Evolutionary conservation across 2,329 filamentous ascomycete genomes (phyloP).

Genomic region (Ophiobolus disseminans): DNA sequence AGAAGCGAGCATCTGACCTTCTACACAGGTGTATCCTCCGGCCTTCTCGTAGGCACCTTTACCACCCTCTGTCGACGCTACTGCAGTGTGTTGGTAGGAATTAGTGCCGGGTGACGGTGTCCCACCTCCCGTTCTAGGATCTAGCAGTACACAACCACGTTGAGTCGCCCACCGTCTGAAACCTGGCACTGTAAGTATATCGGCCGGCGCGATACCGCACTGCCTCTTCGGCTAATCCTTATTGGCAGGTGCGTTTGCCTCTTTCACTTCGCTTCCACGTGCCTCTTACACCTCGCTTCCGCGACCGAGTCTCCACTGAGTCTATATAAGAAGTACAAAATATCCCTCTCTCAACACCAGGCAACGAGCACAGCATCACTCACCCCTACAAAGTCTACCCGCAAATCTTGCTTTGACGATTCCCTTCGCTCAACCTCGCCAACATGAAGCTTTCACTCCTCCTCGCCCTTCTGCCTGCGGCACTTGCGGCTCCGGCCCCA

Average conservation of each 20-base stretch:
- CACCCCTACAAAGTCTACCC: conserved; percentile 26
- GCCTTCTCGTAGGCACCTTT: conserved; percentile 22
- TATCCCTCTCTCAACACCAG: conserved; percentile 24
- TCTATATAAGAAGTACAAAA: conserved; percentile 41
- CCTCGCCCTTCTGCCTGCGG: conserved; percentile 49
- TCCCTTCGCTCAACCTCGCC: conserved; percentile 21
- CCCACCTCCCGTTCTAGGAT: conserved; percentile 42
- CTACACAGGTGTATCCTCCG: conserved; percentile 23
- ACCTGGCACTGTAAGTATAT: conserved; percentile 20
- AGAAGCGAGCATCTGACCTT: conserved; percentile 27
- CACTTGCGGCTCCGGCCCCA: conserved; percentile 48
- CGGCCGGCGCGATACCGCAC: conserved; percentile 22
- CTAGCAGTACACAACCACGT: conserved; percentile 34
- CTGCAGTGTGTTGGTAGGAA: conserved; percentile 30
- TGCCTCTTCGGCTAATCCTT: conserved; percentile 30
- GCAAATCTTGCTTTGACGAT: conserved; percentile 20
- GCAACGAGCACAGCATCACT: conserved; percentile 36
- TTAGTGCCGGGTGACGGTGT: conserved; percentile 33
- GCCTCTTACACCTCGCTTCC: conserved; percentile 6
- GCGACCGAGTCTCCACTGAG: too few relatives aligned
- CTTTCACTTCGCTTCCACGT: conserved; percentile 13
- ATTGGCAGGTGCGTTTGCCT: conserved; percentile 40
- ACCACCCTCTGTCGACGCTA: conserved; percentile 30
- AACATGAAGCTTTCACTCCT: conserved; percentile 51
- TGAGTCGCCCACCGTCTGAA: conserved; percentile 25